Percentiles rank a stretch among this genome's conserved stretches.
Conservation (phyloP, 495 filamentous ascomycete genomes). For the Podospora pseudoanserina region DNA sequence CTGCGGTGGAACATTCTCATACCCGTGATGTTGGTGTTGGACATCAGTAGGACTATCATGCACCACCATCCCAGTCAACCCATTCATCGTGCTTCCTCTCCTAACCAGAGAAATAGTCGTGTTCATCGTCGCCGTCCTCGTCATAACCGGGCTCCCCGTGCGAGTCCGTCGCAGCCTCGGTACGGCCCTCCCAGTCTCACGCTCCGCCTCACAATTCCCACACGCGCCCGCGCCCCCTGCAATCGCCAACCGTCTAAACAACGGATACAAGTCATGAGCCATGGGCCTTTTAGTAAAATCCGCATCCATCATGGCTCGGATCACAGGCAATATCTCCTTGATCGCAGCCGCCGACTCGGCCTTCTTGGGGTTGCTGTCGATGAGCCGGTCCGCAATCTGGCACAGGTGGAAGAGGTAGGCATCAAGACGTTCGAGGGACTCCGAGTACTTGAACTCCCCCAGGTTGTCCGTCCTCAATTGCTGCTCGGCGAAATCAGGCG, state of each 20-base stretch:
- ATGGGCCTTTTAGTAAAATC: conserved; percentile 21
- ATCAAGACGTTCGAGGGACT: conserved; percentile 25
- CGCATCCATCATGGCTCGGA: conserved; percentile 31
- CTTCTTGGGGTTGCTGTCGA: background rate
- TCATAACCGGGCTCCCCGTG: background rate
- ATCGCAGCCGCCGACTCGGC: conserved; percentile 22
- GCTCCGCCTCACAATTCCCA: conserved; percentile 29
- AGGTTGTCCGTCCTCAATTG: conserved; percentile 14
- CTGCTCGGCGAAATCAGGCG: conserved; percentile 27
- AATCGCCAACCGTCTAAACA: conserved; percentile 30
- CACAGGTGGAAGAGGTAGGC: conserved; percentile 20
- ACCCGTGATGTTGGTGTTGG: background rate
- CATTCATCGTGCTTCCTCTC: background rate
- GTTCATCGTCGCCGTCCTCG: background rate
- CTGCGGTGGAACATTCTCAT: background rate
- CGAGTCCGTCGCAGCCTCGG: background rate
- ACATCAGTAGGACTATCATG: background rate
- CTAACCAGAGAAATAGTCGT: background rate
- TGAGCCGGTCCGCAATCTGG: conserved; percentile 11
- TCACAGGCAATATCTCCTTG: conserved; percentile 22
- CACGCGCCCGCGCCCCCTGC: conserved; percentile 24
- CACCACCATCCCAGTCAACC: background rate
- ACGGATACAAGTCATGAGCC: conserved; percentile 30
- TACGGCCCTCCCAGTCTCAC: conserved; percentile 18
- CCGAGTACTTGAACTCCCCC: conserved; percentile 28